phyloP scores from a whole-genome alignment of 495 filamentous ascomycete genomes.

The Chaetomium tenue region DNA sequence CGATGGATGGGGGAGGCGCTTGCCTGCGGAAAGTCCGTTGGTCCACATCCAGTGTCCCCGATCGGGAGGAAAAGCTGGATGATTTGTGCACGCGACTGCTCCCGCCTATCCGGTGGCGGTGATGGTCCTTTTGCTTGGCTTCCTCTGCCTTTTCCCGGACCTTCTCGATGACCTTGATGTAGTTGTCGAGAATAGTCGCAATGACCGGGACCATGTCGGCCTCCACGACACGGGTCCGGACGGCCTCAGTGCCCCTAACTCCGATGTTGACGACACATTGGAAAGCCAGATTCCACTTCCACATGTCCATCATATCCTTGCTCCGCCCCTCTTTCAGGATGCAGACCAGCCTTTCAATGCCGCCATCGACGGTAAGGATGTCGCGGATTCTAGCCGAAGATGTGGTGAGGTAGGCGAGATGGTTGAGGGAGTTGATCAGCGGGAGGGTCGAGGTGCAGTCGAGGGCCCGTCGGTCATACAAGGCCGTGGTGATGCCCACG shows the following conservation, averaged over 20 bases:
- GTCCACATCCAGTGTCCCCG: constrained; percentile 47
- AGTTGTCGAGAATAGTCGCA: constrained; percentile 98
- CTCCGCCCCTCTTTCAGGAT: constrained; percentile 95
- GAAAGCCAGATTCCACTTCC: constrained; percentile 99
- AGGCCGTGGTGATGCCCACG: constrained; percentile 96
- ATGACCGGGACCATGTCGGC: constrained; percentile 99
- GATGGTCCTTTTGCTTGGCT: constrained; percentile 52
- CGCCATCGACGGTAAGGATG: constrained; percentile 96
- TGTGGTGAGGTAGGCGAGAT: constrained; percentile 95
- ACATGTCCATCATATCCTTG: constrained; percentile 99
- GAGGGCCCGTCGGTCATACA: constrained; percentile 94
- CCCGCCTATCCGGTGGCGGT: constrained; percentile 46
- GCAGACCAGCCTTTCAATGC: constrained; percentile 91
- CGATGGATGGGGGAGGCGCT: constrained; percentile 46
- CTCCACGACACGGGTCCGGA: constrained; percentile 92
- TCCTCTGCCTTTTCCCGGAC: constrained; percentile 79
- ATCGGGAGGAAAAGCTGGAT: constrained; percentile 49
- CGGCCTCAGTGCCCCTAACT: constrained; percentile 88
- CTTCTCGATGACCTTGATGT: constrained; percentile 92
- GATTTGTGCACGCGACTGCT: constrained; percentile 47
- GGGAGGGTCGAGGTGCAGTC: constrained; percentile 98
- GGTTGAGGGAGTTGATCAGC: constrained; percentile 96
- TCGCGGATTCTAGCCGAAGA: constrained; percentile 97
- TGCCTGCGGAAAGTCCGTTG: constrained; percentile 49
- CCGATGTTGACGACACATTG: constrained; percentile 99